Conservation (phyloP, 257 asterid genomes). For the Solanum tarapatanum region DNA sequence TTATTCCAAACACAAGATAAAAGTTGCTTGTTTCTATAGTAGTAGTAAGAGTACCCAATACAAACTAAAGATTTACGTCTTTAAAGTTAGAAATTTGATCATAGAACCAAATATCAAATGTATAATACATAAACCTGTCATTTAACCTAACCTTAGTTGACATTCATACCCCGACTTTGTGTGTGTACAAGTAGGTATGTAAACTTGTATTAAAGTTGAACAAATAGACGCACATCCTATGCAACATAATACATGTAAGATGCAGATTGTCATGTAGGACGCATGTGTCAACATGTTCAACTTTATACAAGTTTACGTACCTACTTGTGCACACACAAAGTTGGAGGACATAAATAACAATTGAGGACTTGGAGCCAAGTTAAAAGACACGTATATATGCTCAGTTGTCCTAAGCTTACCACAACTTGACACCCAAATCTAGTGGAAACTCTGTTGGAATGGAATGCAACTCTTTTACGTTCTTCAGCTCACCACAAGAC, state of each 20-base stretch:
- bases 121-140: not conserved
- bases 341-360: not conserved
- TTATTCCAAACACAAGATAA: not conserved
- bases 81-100: not conserved
- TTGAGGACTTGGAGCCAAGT: not conserved
- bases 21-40: not conserved
- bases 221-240: too few species aligned
- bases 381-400: not conserved
- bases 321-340: not conserved
- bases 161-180: not conserved
- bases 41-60: too few species aligned
- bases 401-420: not conserved
- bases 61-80: not conserved
- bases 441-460: not conserved
- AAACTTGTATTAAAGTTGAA: not conserved
- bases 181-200: too few species aligned
- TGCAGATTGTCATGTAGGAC: fast-evolving
- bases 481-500: not conserved
- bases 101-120: not conserved
- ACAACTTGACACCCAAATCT: not conserved
- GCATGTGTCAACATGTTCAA: too few species aligned
- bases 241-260: not conserved
- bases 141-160: not conserved
- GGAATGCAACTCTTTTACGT: not conserved
- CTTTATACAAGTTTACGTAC: too few species aligned